Evolutionary conservation across 192 early-diverging fungal species (phyloP), one percentile per base, ranked within the genome.

Genomic region (Coemansia sp.): DNA sequence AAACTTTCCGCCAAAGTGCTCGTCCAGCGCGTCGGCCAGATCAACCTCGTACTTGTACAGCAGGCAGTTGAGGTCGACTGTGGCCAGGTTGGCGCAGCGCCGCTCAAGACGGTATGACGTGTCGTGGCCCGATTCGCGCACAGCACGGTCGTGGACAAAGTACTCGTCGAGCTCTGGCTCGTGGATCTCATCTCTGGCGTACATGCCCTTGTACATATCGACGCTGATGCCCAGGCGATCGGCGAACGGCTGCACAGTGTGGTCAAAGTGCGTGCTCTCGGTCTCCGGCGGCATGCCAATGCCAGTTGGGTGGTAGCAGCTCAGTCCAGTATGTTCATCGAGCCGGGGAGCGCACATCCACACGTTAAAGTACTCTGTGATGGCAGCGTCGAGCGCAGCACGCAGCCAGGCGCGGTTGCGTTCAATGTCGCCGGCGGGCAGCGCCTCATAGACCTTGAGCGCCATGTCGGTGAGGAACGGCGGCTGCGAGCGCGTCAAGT

Each of bases 381-480:
- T 88, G 3, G 90, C 86, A 0, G 94, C 92, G 27, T 85, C 78
- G 43, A 94, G 69, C 7, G 82, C 74, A 11, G 72, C 65, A 27
- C 85, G 78, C 18, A 94, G 81, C 96, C 95, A 97, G 12, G 68
- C 75, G 64, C 85, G 84, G 69, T 88, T 89, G 57, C 79, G 72
- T 16, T 61, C 51, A 14, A 72, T 55, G 9, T 52, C 60, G 64
- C 73, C 75, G 3, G 71, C 60, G 3, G 82, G 69, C 54, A 94
- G 82, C 6, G 76, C 73, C 63, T 85, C 82, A 54, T 83, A 89
- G n/a, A 94, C 90, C 62, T 89, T 85, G 57, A 92, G 82, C 4
- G 89, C 84, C 97, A 99, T 98, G 71, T 98, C 96, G 0, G 95
- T 97, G 48, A 99, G 76, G 76, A 99, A 97, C 7, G 97, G 97